These are phyloP conservation scores for Fusarium avenaceum DNA, from an alignment of 2,329 filamentous ascomycete genomes.

Conservation along the genomic window DNA sequence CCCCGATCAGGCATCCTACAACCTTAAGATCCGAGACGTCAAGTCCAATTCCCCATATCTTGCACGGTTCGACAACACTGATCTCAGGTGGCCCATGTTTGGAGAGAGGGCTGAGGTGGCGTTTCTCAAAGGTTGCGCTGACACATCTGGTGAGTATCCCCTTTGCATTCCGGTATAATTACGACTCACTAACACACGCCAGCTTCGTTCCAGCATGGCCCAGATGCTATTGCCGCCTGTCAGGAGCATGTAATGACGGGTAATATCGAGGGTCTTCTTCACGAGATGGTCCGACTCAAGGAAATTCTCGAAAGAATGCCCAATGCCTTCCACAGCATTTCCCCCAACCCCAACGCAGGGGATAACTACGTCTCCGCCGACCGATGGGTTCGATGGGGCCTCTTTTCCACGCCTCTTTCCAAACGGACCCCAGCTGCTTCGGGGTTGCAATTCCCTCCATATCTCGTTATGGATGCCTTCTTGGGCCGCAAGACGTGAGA, in stretches of 20 bases:
- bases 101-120: slow-evolving; percentile 65
- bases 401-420: slow-evolving; percentile 65
- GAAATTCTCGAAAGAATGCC: slow-evolving; percentile 67
- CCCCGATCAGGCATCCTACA: slow-evolving; percentile 67
- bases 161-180: fast-evolving
- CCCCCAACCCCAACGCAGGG: slow-evolving; percentile 64
- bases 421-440: slow-evolving; percentile 65
- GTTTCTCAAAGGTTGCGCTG: slow-evolving; percentile 65
- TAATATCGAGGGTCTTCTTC: slow-evolving; percentile 64
- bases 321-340: slow-evolving; percentile 68
- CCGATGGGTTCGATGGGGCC: slow-evolving; percentile 65
- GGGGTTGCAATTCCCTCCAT: slow-evolving; percentile 66
- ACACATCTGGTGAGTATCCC: slow-evolving; percentile 52
- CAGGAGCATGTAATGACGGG: slow-evolving; percentile 68
- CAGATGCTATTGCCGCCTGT: slow-evolving; percentile 65
- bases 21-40: slow-evolving; percentile 63
- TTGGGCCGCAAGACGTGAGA: slow-evolving; percentile 60
- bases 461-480: slow-evolving; percentile 68
- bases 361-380: slow-evolving; percentile 64
- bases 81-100: slow-evolving; percentile 68
- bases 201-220: slow-evolving; percentile 64
- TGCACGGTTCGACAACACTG: slow-evolving; percentile 66
- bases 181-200: neutral
- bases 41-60: slow-evolving; percentile 65
- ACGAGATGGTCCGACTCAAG: slow-evolving; percentile 65